These are phyloP conservation scores for Drechslerella coelobrocha DNA, from an alignment of 2,329 filamentous ascomycete genomes.

Conservation along the genomic window DNA sequence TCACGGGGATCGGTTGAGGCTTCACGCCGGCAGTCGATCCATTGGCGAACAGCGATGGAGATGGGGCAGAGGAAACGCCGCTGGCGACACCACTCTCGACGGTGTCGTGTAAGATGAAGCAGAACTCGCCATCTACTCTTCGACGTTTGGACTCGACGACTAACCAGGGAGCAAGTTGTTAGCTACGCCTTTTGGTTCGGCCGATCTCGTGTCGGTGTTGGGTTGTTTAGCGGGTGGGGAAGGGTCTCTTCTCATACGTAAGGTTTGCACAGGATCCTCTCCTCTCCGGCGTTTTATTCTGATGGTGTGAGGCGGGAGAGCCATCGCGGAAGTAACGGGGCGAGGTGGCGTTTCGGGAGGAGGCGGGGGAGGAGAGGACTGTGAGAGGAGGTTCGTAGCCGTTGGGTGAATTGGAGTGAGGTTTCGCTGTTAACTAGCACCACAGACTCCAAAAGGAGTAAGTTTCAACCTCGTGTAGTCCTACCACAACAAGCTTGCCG, in stretches of 20 bases:
- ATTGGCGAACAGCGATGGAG: slow-evolving; percentile 12
- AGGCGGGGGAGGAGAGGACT: neutral
- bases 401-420: slow-evolving; percentile 11
- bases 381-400: neutral
- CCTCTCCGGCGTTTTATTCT: slow-evolving; percentile 54
- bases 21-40: slow-evolving; percentile 7
- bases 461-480: neutral
- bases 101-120: slow-evolving; percentile 48
- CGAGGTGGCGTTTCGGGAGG: neutral
- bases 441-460: neutral
- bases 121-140: slow-evolving; percentile 47
- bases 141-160: slow-evolving; percentile 49
- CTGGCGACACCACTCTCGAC: slow-evolving; percentile 22
- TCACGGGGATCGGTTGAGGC: slow-evolving; percentile 25
- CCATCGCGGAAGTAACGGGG: slow-evolving; percentile 19
- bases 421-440: neutral
- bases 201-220: neutral
- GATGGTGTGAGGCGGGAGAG: slow-evolving; percentile 55
- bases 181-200: slow-evolving; percentile 15
- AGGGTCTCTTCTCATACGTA: slow-evolving; percentile 53
- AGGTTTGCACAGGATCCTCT: slow-evolving; percentile 54
- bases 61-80: slow-evolving; percentile 10
- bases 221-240: slow-evolving; percentile 7
- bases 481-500: neutral
- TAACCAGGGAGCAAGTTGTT: slow-evolving; percentile 10